phyloP scores from a whole-genome alignment of 345 rosid genomes.

The Eutrema heterophyllum region DNA sequence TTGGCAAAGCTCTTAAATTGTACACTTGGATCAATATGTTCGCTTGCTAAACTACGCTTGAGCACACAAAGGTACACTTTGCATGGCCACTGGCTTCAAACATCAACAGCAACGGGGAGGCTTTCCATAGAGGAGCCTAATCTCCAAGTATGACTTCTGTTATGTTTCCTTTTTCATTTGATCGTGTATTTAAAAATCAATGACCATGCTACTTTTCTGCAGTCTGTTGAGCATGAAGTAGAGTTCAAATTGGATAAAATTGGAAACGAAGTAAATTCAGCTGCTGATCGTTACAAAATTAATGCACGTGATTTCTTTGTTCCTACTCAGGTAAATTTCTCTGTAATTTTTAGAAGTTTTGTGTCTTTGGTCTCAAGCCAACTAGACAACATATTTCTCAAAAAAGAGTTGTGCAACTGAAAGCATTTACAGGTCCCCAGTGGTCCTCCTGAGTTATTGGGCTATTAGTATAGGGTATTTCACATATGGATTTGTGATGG shows the following conservation, averaged over 20 bases:
- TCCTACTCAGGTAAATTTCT: conserved; percentile 74
- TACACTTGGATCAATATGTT: conserved; percentile 87
- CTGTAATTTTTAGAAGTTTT: not conserved
- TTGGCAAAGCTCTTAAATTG: conserved; percentile 83
- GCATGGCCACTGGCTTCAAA: conserved; percentile 95
- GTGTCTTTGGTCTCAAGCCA: conserved; percentile 15
- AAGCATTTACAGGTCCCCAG: not conserved
- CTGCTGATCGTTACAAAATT: conserved; percentile 39
- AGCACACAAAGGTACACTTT: conserved; percentile 67
- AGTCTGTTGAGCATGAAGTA: conserved; percentile 93
- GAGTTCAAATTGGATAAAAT: conserved; percentile 48
- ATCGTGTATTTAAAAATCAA: not conserved
- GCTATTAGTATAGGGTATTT: not conserved
- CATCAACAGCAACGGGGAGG: conserved; percentile 94
- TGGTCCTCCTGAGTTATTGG: not conserved
- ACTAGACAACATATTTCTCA: not conserved
- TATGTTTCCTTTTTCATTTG: not conserved
- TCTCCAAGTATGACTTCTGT: conserved; percentile 67
- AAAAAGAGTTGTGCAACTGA: conserved; percentile 4
- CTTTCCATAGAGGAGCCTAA: conserved; percentile 99
- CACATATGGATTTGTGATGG: not conserved
- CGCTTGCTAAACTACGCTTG: conserved; percentile 63
- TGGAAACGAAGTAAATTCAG: conserved; percentile 40
- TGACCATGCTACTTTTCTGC: conserved; percentile 32
- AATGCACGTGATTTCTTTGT: conserved; percentile 89